These are phyloP conservation scores for Fragaria vesca DNA, from an alignment of 306 rosid genomes.

Conservation along the genomic window DNA sequence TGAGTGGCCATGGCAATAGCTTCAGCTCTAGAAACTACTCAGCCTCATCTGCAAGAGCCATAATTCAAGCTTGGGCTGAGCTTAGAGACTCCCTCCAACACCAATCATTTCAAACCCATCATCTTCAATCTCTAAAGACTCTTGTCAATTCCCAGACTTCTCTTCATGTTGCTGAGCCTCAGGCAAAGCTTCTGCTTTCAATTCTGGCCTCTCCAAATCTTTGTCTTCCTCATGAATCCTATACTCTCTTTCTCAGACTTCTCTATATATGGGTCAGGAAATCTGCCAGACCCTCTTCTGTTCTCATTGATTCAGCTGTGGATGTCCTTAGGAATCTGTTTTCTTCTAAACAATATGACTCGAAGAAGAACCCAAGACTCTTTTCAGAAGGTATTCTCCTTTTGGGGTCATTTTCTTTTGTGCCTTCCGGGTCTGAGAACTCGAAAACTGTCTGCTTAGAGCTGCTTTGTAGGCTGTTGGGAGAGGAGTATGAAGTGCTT, in stretches of 20 bases:
- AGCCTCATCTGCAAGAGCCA: slow-evolving; percentile 65
- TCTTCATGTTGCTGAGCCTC: slow-evolving; percentile 84
- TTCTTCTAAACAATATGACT: slow-evolving; percentile 35
- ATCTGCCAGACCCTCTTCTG: slow-evolving; percentile 51
- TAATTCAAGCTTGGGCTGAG: slow-evolving; percentile 74
- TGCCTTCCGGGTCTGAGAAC: slow-evolving; percentile 42
- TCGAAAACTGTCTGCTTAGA: slow-evolving; percentile 56
- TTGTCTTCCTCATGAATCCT: slow-evolving; percentile 50
- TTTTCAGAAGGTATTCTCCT: slow-evolving; percentile 59
- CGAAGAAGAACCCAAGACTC: slow-evolving; percentile 28
- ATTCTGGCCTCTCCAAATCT: slow-evolving; percentile 49
- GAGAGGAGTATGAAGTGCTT: slow-evolving; percentile 36
- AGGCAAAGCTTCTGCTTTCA: slow-evolving; percentile 63
- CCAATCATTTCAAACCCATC: slow-evolving; percentile 40
- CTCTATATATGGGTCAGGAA: slow-evolving; percentile 81
- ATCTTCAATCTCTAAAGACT: slow-evolving; percentile 59
- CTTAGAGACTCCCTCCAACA: slow-evolving; percentile 59
- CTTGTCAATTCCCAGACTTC: slow-evolving; percentile 62
- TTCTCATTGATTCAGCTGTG: slow-evolving; percentile 50
- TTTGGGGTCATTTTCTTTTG: slow-evolving; percentile 59
- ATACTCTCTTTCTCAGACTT: slow-evolving; percentile 54
- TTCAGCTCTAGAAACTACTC: slow-evolving; percentile 29
- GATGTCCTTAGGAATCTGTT: slow-evolving; percentile 35
- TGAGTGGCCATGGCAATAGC: slow-evolving; percentile 35
- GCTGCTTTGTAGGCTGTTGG: slow-evolving; percentile 41